Evolutionary conservation across 2,329 filamentous ascomycete species (phyloP).

Genomic region (Thermoascus crustaceus): DNA sequence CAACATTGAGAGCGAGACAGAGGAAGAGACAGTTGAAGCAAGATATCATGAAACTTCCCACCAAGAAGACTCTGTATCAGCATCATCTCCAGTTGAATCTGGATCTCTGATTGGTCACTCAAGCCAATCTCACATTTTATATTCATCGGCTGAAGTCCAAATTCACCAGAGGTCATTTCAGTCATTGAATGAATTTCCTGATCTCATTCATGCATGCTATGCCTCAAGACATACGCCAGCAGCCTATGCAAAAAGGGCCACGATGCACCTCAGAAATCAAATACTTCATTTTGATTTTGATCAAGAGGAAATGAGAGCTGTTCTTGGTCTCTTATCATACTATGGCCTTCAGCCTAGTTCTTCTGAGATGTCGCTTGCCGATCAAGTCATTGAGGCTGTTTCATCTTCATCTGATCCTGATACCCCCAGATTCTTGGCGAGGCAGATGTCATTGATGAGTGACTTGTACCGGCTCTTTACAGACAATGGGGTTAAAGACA

Average conservation of each 20-base stretch:
- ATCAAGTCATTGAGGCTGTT: constrained; percentile 13
- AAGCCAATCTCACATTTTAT: constrained; percentile 7
- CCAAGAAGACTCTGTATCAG: not conserved
- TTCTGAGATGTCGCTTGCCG: constrained; percentile 14
- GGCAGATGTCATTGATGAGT: constrained; percentile 8
- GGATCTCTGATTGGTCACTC: not conserved
- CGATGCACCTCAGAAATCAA: not conserved
- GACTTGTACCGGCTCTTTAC: constrained; percentile 8
- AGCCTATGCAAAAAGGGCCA: constrained; percentile 8
- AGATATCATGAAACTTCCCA: not conserved
- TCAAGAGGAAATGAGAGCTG: constrained; percentile 13
- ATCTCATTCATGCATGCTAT: constrained; percentile 9
- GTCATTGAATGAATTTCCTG: constrained; percentile 7
- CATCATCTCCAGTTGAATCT: not conserved
- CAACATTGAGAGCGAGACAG: constrained; percentile 11
- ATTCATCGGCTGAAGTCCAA: constrained; percentile 9
- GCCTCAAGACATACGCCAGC: constrained; percentile 8
- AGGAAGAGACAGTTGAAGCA: constrained; percentile 6
- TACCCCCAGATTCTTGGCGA: constrained; percentile 3
- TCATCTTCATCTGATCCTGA: constrained; percentile 4
- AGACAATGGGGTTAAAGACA: constrained; percentile 5
- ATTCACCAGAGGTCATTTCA: constrained; percentile 9
- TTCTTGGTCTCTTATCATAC: constrained; percentile 13
- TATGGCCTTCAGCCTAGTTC: constrained; percentile 5
- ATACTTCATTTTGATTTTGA: constrained; percentile 21